A percentile compares a stretch with the other conserved stretches of the same genome.
These are phyloP conservation scores for Incumbomyces delicatus DNA, from an alignment of 2,329 filamentous ascomycete genomes.

Conservation along the genomic window DNA sequence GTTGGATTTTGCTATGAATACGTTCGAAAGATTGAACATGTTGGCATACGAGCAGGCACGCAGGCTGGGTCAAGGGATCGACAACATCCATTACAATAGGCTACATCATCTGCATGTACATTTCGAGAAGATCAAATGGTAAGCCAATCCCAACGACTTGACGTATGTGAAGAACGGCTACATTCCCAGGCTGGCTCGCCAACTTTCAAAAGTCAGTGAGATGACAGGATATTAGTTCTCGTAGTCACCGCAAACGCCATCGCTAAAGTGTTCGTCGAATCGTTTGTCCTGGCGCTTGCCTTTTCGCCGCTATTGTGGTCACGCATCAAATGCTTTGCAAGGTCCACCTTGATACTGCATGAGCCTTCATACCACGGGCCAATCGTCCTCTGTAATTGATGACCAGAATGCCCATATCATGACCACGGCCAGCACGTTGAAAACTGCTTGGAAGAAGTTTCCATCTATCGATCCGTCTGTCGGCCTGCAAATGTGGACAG, in stretches of 20 bases:
- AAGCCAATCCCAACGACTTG: neutral
- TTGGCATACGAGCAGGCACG: no score
- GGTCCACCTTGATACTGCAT: no score
- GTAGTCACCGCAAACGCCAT: neutral
- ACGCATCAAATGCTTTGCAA: neutral
- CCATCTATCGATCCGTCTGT: slow-evolving; percentile 83
- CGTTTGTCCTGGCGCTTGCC: neutral
- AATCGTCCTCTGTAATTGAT: slow-evolving; percentile 97
- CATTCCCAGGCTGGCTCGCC: neutral
- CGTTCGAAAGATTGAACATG: no score
- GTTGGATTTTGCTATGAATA: no score
- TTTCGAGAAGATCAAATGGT: neutral
- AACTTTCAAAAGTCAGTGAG: neutral
- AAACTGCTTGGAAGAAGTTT: slow-evolving; percentile 82
- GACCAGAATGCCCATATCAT: slow-evolving; percentile 95
- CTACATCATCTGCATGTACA: slow-evolving; percentile 4
- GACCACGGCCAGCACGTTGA: slow-evolving; percentile 75
- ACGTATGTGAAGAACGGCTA: neutral
- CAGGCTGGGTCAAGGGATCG: neutral
- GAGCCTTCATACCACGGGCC: slow-evolving; percentile 46
- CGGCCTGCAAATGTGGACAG: slow-evolving; percentile 77
- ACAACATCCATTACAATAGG: neutral
- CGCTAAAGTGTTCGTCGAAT: neutral
- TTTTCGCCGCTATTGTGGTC: neutral
- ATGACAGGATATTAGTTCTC: neutral